A percentile compares a stretch with the other conserved stretches of the same genome.
Conservation (phyloP, 2,329 filamentous ascomycete genomes). For the Phyllosticta citriasiana region DNA sequence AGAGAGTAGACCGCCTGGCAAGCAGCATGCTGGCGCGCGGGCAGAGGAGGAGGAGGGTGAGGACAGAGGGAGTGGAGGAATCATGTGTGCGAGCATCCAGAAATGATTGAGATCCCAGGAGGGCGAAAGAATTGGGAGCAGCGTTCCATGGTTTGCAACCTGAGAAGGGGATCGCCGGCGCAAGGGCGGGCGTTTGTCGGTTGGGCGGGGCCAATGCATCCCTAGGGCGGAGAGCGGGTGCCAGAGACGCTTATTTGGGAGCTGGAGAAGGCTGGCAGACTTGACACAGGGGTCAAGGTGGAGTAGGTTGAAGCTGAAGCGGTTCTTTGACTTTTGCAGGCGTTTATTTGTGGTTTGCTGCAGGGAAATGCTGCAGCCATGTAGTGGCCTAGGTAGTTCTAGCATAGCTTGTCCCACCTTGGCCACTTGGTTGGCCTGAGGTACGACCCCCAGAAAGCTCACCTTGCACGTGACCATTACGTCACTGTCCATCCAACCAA, state of each 20-base stretch:
- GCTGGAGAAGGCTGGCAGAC: background rate
- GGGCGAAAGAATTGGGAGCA: background rate
- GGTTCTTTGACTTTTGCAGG: background rate
- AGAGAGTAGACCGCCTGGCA: conserved; percentile 5
- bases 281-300: background rate
- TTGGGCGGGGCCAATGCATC: background rate
- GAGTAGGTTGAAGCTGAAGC: background rate
- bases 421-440: background rate
- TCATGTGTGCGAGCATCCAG: background rate
- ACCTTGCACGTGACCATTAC: background rate
- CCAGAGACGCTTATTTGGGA: background rate
- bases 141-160: background rate
- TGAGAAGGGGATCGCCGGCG: background rate
- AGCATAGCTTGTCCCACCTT: background rate
- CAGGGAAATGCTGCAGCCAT: background rate
- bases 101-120: background rate
- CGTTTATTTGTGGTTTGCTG: background rate
- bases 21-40: conserved; percentile 1
- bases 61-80: background rate
- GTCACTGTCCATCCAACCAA: background rate
- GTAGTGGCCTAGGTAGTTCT: no score
- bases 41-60: conserved; percentile 11
- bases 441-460: background rate
- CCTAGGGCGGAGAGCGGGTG: background rate
- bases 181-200: background rate